Conservation (phyloP, 495 filamentous ascomycete genomes). For the Poronia punctata region DNA sequence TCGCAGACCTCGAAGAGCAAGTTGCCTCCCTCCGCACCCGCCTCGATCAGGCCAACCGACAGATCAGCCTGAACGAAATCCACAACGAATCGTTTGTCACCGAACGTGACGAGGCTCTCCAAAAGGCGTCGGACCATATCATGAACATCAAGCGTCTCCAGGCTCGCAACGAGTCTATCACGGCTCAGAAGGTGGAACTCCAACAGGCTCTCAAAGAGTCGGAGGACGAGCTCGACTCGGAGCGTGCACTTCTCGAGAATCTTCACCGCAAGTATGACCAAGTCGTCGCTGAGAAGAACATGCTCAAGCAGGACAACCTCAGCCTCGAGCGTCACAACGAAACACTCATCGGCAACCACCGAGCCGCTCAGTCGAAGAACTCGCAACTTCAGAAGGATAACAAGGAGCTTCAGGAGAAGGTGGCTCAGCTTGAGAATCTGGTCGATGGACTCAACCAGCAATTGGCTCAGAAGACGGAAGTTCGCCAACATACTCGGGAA, state of each 20-base stretch:
- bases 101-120: conserved; percentile 42
- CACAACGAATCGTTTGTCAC: conserved; percentile 37
- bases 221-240: conserved; percentile 28
- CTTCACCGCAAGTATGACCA: conserved; percentile 23
- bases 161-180: conserved; percentile 19
- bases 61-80: conserved; percentile 39
- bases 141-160: conserved; percentile 38
- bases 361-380: conserved; percentile 36
- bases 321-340: conserved; percentile 42
- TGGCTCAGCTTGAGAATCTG: conserved; percentile 30
- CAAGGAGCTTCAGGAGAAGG: conserved; percentile 29
- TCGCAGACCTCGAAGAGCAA: conserved; percentile 35
- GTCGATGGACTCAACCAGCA: conserved; percentile 30
- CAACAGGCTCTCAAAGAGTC: conserved; percentile 28
- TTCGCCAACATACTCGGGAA: conserved; percentile 16
- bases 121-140: conserved; percentile 33
- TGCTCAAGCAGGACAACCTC: conserved; percentile 34
- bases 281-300: conserved; percentile 27
- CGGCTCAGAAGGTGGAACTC: conserved; percentile 29
- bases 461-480: conserved; percentile 16
- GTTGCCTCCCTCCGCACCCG: conserved; percentile 33
- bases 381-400: conserved; percentile 21
- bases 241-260: conserved; percentile 28
- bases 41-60: conserved; percentile 39
- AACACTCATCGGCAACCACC: conserved; percentile 39